A percentile compares a stretch with the other conserved stretches of the same genome.
Conservation (phyloP, 257 asterid species). For the Cinchona pubescens region DNA sequence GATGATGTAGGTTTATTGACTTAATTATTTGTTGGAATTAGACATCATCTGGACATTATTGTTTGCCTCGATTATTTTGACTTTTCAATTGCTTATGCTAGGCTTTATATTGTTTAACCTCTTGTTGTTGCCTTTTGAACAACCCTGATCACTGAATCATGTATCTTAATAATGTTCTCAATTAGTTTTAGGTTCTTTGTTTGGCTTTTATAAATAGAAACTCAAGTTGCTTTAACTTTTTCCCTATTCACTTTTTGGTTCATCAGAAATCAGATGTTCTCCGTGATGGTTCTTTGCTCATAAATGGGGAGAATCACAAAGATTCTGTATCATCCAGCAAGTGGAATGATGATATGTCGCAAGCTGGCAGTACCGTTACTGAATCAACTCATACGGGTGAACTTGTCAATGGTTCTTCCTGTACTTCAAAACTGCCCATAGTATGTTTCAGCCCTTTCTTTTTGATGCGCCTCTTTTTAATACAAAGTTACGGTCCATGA, state of each 20-base stretch:
- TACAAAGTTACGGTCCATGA: too few relatives aligned
- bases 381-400: conserved; percentile 83
- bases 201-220: not conserved
- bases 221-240: conserved; percentile 25
- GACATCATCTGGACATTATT: conserved; percentile 1
- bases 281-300: conserved; percentile 50
- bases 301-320: conserved; percentile 50
- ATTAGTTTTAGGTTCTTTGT: not conserved
- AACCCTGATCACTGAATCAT: not conserved
- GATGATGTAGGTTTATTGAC: conserved; percentile 62
- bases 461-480: not conserved
- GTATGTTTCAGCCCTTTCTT: conserved; percentile 46
- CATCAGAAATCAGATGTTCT: conserved; percentile 69
- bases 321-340: conserved; percentile 68
- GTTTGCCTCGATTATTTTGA: not conserved
- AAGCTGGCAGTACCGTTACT: conserved; percentile 73
- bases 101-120: not conserved
- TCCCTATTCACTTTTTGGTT: conserved; percentile 22
- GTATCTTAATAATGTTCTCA: not conserved
- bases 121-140: not conserved
- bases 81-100: not conserved
- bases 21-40: conserved; percentile 8
- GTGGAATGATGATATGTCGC: conserved; percentile 81
- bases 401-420: conserved; percentile 66
- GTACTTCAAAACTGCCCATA: conserved; percentile 58